A percentile compares a stretch with the other conserved stretches of the same genome.
Evolutionary conservation across 495 filamentous ascomycete species (phyloP).

Genomic region (Aspergillus ostianus): DNA sequence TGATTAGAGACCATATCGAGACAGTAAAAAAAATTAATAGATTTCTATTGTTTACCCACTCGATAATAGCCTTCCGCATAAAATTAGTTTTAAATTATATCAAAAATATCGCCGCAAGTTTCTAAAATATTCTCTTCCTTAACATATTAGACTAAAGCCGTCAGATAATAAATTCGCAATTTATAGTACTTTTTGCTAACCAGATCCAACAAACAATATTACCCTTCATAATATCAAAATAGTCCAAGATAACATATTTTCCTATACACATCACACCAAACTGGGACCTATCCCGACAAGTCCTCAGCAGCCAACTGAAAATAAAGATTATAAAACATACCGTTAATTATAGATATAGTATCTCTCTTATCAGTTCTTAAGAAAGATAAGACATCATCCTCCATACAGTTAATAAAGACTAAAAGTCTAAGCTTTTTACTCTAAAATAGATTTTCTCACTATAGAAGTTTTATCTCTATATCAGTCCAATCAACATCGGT

Average conservation of each 20-base stretch:
- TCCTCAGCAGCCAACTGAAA: slow-evolving; percentile 25
- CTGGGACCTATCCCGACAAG: slow-evolving; percentile 18
- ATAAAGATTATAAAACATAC: slow-evolving; percentile 22
- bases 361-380: slow-evolving; percentile 23
- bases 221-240: slow-evolving; percentile 21
- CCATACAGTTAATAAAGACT: slow-evolving; percentile 25
- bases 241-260: slow-evolving; percentile 26
- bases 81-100: slow-evolving; percentile 20
- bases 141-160: slow-evolving; percentile 23
- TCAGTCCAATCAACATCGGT: slow-evolving; percentile 21
- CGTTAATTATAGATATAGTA: slow-evolving; percentile 15
- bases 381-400: slow-evolving; percentile 3
- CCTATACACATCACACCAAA: slow-evolving; percentile 31
- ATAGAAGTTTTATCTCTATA: slow-evolving; percentile 22
- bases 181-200: slow-evolving; percentile 31
- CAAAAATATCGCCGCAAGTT: slow-evolving; percentile 28
- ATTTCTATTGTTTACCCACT: slow-evolving; percentile 19
- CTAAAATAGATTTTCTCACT: slow-evolving; percentile 14
- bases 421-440: slow-evolving; percentile 24
- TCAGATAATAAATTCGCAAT: slow-evolving; percentile 24
- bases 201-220: slow-evolving; percentile 32
- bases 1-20: too few relatives aligned
- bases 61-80: slow-evolving; percentile 31
- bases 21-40: too few relatives aligned
- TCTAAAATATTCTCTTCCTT: slow-evolving; percentile 23